A percentile compares a stretch with the other conserved stretches of the same genome.
Evolutionary conservation across 2,329 filamentous ascomycete genomes (phyloP).

Genomic region (Juglanconis juglandina): DNA sequence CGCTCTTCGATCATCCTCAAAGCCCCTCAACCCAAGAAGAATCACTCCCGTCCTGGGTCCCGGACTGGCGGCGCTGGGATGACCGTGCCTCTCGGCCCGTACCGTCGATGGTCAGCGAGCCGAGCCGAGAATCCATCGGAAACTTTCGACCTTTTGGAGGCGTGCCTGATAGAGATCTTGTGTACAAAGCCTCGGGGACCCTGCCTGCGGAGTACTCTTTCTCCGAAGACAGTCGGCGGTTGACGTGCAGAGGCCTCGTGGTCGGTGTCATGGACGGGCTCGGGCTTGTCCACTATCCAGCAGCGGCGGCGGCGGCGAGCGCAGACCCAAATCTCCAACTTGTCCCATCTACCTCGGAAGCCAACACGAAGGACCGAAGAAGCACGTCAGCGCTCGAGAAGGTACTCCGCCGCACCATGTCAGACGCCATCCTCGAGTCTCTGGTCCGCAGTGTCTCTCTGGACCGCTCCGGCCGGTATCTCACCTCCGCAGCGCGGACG

Average conservation of each 20-base stretch:
- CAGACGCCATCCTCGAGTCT: neutral
- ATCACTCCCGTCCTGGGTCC: neutral
- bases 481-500: neutral
- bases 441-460: neutral
- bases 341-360: neutral
- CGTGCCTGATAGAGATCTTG: neutral
- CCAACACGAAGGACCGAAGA: neutral
- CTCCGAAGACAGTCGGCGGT: neutral
- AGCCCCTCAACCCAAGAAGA: neutral
- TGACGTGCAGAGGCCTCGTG: neutral
- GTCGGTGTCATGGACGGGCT: neutral
- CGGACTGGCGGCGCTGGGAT: neutral
- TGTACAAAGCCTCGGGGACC: neutral
- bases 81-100: slow-evolving; percentile 1
- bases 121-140: slow-evolving; percentile 12
- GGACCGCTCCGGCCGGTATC: neutral
- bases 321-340: neutral
- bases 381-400: neutral
- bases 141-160: neutral
- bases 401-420: neutral
- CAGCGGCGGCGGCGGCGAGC: neutral
- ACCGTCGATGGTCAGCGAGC: slow-evolving; percentile 18
- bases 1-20: neutral
- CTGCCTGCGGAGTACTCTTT: neutral
- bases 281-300: neutral